These are phyloP conservation scores for Claviceps digitariae DNA, from an alignment of 2,329 filamentous ascomycete species.

Conservation along the genomic window DNA sequence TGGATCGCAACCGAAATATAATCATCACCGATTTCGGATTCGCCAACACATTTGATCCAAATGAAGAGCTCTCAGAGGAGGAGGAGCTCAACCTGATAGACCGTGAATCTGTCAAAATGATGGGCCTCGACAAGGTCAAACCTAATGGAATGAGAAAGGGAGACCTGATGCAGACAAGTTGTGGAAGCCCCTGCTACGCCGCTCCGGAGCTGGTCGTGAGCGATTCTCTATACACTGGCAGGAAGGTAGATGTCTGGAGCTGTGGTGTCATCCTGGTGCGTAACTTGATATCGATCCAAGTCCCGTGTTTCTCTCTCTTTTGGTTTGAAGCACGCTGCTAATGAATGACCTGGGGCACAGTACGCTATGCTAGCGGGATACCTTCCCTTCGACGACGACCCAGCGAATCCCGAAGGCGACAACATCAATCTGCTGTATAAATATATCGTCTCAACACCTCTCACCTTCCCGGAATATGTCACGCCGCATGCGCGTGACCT, in stretches of 20 bases:
- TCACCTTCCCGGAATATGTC: conserved; percentile 98
- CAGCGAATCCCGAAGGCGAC: conserved; percentile 94
- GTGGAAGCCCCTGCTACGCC: conserved; percentile 94
- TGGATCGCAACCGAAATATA: conserved; percentile 95
- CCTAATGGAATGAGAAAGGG: conserved; percentile 66
- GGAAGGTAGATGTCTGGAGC: conserved; percentile 98
- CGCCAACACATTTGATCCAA: conserved; percentile 88
- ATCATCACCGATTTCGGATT: conserved; percentile 99
- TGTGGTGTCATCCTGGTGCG: conserved; percentile 95
- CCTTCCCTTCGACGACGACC: conserved; percentile 94
- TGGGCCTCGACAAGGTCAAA: conserved; percentile 71
- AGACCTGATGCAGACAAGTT: conserved; percentile 98
- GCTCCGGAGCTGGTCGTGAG: conserved; percentile 95
- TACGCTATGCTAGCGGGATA: conserved; percentile 99
- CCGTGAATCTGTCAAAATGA: conserved; percentile 73
- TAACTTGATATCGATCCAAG: conserved; percentile 8
- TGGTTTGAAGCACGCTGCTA: neutral
- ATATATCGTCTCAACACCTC: conserved; percentile 92
- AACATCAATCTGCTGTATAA: conserved; percentile 99
- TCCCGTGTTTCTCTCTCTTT: neutral
- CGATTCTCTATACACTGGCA: conserved; percentile 90
- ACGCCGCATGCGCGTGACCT: conserved; percentile 92
- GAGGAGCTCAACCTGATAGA: conserved; percentile 79
- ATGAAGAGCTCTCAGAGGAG: conserved; percentile 78
- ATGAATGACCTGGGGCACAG: conserved; percentile 36